Evolutionary conservation across 768 basidiomycete species (phyloP).

Genomic region (Myochromella boudieri): DNA sequence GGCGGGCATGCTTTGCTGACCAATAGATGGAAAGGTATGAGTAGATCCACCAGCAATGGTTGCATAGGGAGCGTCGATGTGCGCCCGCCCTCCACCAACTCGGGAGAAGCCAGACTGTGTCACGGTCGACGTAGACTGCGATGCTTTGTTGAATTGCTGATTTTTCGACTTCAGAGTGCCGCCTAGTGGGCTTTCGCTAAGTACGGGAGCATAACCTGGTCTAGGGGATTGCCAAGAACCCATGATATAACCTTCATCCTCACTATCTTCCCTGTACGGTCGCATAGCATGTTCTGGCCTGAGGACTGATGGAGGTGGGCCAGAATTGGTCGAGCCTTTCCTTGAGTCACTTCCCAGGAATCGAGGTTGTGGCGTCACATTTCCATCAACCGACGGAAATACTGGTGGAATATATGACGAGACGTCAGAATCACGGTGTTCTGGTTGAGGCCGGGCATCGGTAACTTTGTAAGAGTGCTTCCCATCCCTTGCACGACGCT

Average conservation of each 20-base stretch:
- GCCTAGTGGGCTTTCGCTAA: conserved; percentile 30
- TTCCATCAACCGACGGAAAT: conserved; percentile 27
- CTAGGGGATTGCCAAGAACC: conserved; percentile 85
- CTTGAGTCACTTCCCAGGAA: conserved; percentile 37
- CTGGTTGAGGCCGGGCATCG: conserved; percentile 15
- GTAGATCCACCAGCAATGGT: conserved; percentile 64
- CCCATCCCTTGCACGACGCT: conserved; percentile 21
- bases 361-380: conserved; percentile 31
- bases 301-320: conserved; percentile 68
- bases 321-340: conserved; percentile 54
- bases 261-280: conserved; percentile 77
- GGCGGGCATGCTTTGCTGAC: conserved; percentile 35
- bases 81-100: conserved; percentile 84
- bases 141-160: conserved; percentile 16
- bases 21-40: conserved; percentile 66
- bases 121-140: conserved; percentile 19
- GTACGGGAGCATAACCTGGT: conserved; percentile 46
- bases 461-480: conserved; percentile 19
- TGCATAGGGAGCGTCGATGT: conserved; percentile 84
- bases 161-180: conserved; percentile 9
- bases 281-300: conserved; percentile 77
- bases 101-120: conserved; percentile 72
- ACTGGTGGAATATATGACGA: conserved; percentile 52
- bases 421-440: conserved; percentile 40
- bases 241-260: conserved; percentile 90